These are phyloP conservation scores for Candida tallmaniae DNA, from an alignment of 805 yeast species.

Conservation along the genomic window DNA sequence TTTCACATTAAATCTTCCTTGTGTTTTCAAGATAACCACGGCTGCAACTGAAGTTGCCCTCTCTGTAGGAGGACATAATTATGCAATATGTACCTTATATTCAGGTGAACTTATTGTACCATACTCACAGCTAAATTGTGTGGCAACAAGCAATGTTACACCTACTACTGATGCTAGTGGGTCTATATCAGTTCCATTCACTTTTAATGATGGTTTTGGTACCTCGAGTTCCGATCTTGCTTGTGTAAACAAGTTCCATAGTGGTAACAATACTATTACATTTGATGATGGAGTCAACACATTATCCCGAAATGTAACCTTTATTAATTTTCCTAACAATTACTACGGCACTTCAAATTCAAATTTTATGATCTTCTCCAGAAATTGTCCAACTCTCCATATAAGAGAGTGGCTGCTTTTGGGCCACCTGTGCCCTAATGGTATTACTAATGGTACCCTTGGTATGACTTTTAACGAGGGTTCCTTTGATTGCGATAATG, in stretches of 20 bases:
- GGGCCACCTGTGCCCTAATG: slow-evolving; percentile 16
- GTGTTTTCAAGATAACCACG: slow-evolving; percentile 20
- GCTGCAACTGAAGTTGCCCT: slow-evolving; percentile 10
- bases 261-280: slow-evolving; percentile 18
- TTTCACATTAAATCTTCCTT: slow-evolving; percentile 21
- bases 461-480: slow-evolving; percentile 14
- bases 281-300: slow-evolving; percentile 14
- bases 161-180: slow-evolving; percentile 15
- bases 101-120: slow-evolving; percentile 15
- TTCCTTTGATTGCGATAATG: slow-evolving; percentile 17
- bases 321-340: no score
- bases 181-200: slow-evolving; percentile 16
- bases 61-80: slow-evolving; percentile 9
- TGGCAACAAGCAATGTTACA: slow-evolving; percentile 10
- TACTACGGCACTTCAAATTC: slow-evolving; percentile 2
- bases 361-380: slow-evolving; percentile 1
- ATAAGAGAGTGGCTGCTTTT: slow-evolving; percentile 11
- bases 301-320: no score
- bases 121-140: slow-evolving; percentile 16
- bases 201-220: slow-evolving; percentile 18
- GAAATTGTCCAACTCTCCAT: slow-evolving; percentile 12
- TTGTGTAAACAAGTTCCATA: slow-evolving; percentile 14
- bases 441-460: slow-evolving; percentile 18
- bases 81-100: slow-evolving; percentile 19
- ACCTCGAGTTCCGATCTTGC: slow-evolving; percentile 13